A percentile compares a stretch with the other conserved stretches of the same genome.
phyloP scores from a whole-genome alignment of 1,284 basidiomycete species.

The Naganishia cerealis region DNA sequence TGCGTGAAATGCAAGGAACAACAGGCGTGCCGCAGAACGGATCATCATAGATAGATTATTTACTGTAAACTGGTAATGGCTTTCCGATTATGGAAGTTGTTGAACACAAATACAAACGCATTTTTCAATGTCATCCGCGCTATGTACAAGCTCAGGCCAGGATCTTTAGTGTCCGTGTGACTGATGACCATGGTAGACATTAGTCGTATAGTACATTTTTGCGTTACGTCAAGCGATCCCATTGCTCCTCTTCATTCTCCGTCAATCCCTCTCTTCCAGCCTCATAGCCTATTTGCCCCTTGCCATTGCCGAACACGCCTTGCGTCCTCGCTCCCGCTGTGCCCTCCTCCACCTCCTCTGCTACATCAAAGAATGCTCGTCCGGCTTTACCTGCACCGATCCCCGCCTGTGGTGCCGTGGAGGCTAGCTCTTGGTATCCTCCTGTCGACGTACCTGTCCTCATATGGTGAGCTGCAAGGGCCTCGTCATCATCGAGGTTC shows the following conservation, averaged over 20 bases:
- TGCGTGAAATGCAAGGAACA: slow-evolving; percentile 42
- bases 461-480: slow-evolving; percentile 46
- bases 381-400: slow-evolving; percentile 37
- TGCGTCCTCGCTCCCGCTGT: slow-evolving; percentile 11
- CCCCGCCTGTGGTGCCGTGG: slow-evolving; percentile 35
- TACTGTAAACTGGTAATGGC: neutral
- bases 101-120: neutral
- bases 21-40: neutral
- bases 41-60: neutral
- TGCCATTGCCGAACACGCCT: slow-evolving; percentile 30
- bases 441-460: slow-evolving; percentile 16
- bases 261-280: slow-evolving; percentile 43
- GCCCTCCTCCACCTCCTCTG: slow-evolving; percentile 32
- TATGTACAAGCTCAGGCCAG: neutral
- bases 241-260: slow-evolving; percentile 49
- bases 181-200: neutral
- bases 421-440: slow-evolving; percentile 18
- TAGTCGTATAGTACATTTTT: neutral
- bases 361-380: slow-evolving; percentile 42
- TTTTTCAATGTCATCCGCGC: neutral
- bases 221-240: slow-evolving; percentile 39
- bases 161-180: neutral
- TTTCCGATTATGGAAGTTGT: neutral
- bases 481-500: slow-evolving; percentile 65
- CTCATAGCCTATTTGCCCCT: slow-evolving; percentile 37